Conservation (phyloP, 805 yeast species). For the fission yeast (Schizosaccharomyces pombe) region DNA sequence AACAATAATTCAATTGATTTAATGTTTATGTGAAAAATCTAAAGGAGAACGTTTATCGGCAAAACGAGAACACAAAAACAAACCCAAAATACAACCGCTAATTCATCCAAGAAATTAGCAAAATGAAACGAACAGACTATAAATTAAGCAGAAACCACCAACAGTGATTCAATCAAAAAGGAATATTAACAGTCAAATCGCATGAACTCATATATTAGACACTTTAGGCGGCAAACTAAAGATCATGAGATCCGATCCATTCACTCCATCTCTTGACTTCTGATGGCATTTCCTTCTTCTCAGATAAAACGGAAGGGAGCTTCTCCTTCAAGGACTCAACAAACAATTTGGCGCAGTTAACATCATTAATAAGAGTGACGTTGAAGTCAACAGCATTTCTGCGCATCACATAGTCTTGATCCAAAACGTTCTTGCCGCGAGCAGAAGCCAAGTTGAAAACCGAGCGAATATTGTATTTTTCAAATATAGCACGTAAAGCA, state of each 20-base stretch:
- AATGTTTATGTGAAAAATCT: too few relatives aligned
- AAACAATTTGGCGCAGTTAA: constrained; percentile 71
- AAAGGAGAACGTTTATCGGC: too few relatives aligned
- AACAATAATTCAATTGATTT: too few relatives aligned
- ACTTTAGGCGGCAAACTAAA: constrained; percentile 18
- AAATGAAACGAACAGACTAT: too few relatives aligned
- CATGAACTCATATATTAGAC: not conserved
- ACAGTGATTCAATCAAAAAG: too few relatives aligned
- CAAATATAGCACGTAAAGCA: constrained; percentile 80
- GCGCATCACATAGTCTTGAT: constrained; percentile 92
- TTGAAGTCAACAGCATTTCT: constrained; percentile 97
- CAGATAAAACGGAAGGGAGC: constrained; percentile 19
- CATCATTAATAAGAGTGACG: constrained; percentile 89
- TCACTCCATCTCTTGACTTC: constrained; percentile 96
- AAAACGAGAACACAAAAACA: too few relatives aligned
- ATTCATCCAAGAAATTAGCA: too few relatives aligned
- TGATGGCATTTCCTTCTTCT: constrained; percentile 32
- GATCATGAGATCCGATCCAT: constrained; percentile 82
- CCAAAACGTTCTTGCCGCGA: constrained; percentile 64
- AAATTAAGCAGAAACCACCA: too few relatives aligned
- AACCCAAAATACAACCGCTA: too few relatives aligned
- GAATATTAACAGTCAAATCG: too few relatives aligned
- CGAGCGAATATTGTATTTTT: constrained; percentile 55
- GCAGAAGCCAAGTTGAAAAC: constrained; percentile 82
- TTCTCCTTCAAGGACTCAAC: constrained; percentile 60